Percentiles rank a stretch among this genome's conserved stretches.
These are phyloP conservation scores for Baorangia bicolor DNA, from an alignment of 768 basidiomycete genomes.

Conservation along the genomic window DNA sequence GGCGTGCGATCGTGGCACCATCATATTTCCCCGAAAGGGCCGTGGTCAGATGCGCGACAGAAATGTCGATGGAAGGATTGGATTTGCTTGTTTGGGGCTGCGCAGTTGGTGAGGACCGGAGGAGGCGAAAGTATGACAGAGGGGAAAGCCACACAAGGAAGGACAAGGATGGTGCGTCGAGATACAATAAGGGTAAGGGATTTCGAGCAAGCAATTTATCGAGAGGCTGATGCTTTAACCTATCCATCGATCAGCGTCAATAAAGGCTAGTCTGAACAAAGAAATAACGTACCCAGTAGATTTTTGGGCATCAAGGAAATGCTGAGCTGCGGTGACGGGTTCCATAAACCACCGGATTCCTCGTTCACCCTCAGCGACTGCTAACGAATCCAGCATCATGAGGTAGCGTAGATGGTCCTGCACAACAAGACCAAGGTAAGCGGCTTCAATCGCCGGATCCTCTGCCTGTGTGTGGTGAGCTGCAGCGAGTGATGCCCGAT, in stretches of 20 bases:
- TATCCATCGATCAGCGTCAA: conserved; percentile 17
- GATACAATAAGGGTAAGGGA: conserved; percentile 70
- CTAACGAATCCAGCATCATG: conserved; percentile 69
- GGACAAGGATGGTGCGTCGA: conserved; percentile 63
- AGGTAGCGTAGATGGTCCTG: conserved; percentile 63
- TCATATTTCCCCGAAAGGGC: conserved; percentile 39
- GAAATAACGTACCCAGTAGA: conserved; percentile 14
- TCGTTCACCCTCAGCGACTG: conserved; percentile 50
- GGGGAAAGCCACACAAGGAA: conserved; percentile 75
- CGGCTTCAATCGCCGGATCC: conserved; percentile 50
- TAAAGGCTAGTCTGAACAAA: background rate
- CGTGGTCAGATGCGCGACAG: conserved; percentile 46
- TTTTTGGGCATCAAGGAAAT: conserved; percentile 19
- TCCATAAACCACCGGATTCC: conserved; percentile 78
- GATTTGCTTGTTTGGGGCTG: conserved; percentile 15
- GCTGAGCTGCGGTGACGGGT: conserved; percentile 20
- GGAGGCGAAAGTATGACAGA: conserved; percentile 60
- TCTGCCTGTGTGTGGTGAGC: conserved; percentile 38
- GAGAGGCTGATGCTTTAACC: conserved; percentile 48
- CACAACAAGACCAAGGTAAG: conserved; percentile 46
- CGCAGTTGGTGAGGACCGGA: conserved; percentile 35
- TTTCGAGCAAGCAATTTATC: conserved; percentile 62
- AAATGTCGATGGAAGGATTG: conserved; percentile 43
- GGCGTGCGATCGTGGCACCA: conserved; percentile 57
- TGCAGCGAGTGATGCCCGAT: conserved; percentile 20